A percentile compares a stretch with the other conserved stretches of the same genome.
Conservation (phyloP, 2,329 filamentous ascomycete genomes). For the Lasiodiplodia hormozganensis region DNA sequence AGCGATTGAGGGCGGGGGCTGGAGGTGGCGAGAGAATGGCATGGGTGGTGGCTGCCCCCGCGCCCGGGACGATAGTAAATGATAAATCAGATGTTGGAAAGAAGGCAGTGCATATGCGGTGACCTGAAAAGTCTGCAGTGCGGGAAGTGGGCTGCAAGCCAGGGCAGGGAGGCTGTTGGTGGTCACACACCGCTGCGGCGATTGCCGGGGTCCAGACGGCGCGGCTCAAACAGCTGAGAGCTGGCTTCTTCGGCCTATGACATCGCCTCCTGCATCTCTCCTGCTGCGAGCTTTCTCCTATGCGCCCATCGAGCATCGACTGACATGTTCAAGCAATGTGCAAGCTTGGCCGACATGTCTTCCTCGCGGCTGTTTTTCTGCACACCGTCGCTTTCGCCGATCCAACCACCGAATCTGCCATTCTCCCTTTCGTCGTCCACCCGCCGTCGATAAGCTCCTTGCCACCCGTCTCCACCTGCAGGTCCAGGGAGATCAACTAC, state of each 20-base stretch:
- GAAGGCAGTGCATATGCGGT: slow-evolving; percentile 16
- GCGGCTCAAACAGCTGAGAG: slow-evolving; percentile 16
- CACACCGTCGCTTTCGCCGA: slow-evolving; percentile 34
- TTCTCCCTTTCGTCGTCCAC: slow-evolving; percentile 29
- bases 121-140: slow-evolving; percentile 5
- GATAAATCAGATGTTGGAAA: slow-evolving; percentile 12
- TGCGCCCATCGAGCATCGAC: slow-evolving; percentile 22
- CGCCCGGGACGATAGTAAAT: slow-evolving; percentile 24
- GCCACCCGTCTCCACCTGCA: slow-evolving; percentile 47
- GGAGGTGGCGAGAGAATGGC: neutral
- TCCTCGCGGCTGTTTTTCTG: slow-evolving; percentile 34
- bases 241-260: slow-evolving; percentile 27
- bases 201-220: slow-evolving; percentile 6
- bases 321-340: slow-evolving; percentile 32
- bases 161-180: neutral
- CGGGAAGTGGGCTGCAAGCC: slow-evolving; percentile 18
- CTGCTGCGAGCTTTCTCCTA: slow-evolving; percentile 24
- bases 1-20: slow-evolving; percentile 14
- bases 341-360: slow-evolving; percentile 32
- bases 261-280: slow-evolving; percentile 11
- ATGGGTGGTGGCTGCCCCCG: neutral
- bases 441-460: slow-evolving; percentile 25
- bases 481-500: slow-evolving; percentile 75
- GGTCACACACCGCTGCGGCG: slow-evolving; percentile 26
- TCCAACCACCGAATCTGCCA: slow-evolving; percentile 27